Conservation (phyloP, 2,329 filamentous ascomycete genomes). For the Xylogone sp. region DNA sequence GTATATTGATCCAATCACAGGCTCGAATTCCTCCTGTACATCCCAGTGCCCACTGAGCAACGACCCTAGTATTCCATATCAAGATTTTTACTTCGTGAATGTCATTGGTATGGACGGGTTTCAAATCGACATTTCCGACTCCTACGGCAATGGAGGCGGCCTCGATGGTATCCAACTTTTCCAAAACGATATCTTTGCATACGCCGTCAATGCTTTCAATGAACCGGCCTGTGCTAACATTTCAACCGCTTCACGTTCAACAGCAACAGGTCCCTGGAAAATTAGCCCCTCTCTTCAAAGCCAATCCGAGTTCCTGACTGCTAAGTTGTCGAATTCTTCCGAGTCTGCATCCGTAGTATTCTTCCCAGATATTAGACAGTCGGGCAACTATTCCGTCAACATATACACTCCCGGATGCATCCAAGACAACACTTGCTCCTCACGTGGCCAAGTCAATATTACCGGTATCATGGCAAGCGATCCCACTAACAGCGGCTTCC, state of each 20-base stretch:
- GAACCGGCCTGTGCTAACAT: constrained; percentile 74
- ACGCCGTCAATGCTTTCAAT: constrained; percentile 84
- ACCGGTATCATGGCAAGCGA: constrained; percentile 64
- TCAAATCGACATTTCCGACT: constrained; percentile 78
- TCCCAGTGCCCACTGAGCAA: constrained; percentile 79
- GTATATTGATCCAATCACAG: constrained; percentile 72
- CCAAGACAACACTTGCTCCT: constrained; percentile 71
- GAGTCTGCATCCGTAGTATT: constrained; percentile 70
- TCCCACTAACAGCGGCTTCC: constrained; percentile 42
- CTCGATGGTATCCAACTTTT: constrained; percentile 84
- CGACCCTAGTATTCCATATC: constrained; percentile 61
- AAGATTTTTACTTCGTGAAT: constrained; percentile 93
- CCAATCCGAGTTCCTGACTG: constrained; percentile 72
- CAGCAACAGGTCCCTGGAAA: constrained; percentile 70
- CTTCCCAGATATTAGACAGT: constrained; percentile 77
- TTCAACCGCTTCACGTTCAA: constrained; percentile 61
- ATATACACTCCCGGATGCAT: constrained; percentile 90
- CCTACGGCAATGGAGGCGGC: constrained; percentile 83
- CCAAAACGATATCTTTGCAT: constrained; percentile 78
- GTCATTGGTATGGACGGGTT: constrained; percentile 83
- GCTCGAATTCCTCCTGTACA: constrained; percentile 69
- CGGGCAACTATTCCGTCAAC: constrained; percentile 87
- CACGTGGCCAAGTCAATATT: constrained; percentile 77
- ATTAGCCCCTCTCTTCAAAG: constrained; percentile 65
- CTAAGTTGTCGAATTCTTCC: constrained; percentile 54